Base-by-base conservation (phyloP, 164 flowering plant species). In the Berberis thunbergii region DNA sequence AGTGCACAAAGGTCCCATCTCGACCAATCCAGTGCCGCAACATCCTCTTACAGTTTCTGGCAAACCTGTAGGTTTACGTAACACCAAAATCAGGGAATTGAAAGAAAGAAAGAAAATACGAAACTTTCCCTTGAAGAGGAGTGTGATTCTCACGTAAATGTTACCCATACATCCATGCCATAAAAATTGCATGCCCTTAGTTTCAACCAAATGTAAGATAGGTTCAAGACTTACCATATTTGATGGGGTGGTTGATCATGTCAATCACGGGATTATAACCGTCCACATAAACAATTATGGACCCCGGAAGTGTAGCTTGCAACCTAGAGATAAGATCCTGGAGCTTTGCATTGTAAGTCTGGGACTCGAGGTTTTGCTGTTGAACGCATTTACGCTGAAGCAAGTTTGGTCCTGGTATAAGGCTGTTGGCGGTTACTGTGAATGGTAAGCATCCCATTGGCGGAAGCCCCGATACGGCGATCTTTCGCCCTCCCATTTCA, bases 391-490 rank as follows among this genome's bases (percentile, higher is more conserved):
- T 40, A 1, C 72, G 76, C 9, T 54, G 62, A 10, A 65, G 53
- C 58, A 43, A 13, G 57, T 53, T 54, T 3, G 43, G 2, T 48
- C 56, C 48, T 43, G 71, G 63, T 5, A 59, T 10, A 1, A 72
- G 9, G 66, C 64, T 66, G 6, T 66, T 68, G 1, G 62, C 55
- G 0, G 77, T 69, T 59, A 69, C 65, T 45, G 73, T 77, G 4
- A 77, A 1, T 1, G 80, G 80, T 60, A 79, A 43, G 55, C 83
- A 79, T 10, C 83, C 80, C 3, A 72, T 55, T 7, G 80, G 82
- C 11, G 80, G 80, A 6, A 76, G 67, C 2, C 80, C 76, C 1
- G 70, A 41, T 62, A 79, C 66, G 4, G 67, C 42, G 12, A 79
- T 13, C 48, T 65, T 71, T 11, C 78, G 49, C 1, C 72, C 78